Conservation (phyloP, 805 yeast genomes). For the Starmerella asiatica region DNA sequence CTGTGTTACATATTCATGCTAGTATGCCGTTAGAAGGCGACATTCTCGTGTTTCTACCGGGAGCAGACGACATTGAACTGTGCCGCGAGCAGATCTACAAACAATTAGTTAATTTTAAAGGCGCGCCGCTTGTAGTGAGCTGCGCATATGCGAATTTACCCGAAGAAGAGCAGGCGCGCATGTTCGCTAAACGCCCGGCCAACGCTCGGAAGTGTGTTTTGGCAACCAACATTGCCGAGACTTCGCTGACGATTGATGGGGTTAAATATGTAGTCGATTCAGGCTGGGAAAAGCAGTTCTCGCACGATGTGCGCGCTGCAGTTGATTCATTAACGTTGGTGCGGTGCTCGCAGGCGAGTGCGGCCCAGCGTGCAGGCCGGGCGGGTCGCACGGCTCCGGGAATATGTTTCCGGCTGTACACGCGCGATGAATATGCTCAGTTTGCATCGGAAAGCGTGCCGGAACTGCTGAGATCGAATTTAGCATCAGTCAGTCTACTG, state of each 20-base stretch:
- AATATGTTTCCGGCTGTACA: constrained; percentile 79
- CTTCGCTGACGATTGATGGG: constrained; percentile 92
- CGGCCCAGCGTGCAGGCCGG: constrained; percentile 89
- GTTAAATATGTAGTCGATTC: constrained; percentile 86
- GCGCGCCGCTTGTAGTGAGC: constrained; percentile 57
- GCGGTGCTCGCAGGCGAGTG: constrained; percentile 91
- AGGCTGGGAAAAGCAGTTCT: constrained; percentile 83
- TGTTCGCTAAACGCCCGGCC: constrained; percentile 77
- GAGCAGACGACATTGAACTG: constrained; percentile 89
- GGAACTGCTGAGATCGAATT: constrained; percentile 80
- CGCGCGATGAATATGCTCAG: constrained; percentile 50
- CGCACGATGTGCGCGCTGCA: constrained; percentile 75
- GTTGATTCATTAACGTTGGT: constrained; percentile 77
- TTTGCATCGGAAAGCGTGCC: constrained; percentile 74
- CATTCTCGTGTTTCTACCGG: constrained; percentile 75
- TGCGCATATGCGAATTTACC: constrained; percentile 91
- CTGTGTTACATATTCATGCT: constrained; percentile 18
- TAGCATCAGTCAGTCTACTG: constrained; percentile 70
- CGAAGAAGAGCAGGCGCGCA: constrained; percentile 72
- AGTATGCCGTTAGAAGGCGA: constrained; percentile 39
- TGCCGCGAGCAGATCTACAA: constrained; percentile 48
- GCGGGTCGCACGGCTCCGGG: constrained; percentile 98
- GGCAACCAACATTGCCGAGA: constrained; percentile 95
- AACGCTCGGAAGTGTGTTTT: constrained; percentile 69
- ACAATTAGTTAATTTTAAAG: too few relatives aligned